phyloP scores from a whole-genome alignment of 345 rosid species.

The Citrus mangshanensis region DNA sequence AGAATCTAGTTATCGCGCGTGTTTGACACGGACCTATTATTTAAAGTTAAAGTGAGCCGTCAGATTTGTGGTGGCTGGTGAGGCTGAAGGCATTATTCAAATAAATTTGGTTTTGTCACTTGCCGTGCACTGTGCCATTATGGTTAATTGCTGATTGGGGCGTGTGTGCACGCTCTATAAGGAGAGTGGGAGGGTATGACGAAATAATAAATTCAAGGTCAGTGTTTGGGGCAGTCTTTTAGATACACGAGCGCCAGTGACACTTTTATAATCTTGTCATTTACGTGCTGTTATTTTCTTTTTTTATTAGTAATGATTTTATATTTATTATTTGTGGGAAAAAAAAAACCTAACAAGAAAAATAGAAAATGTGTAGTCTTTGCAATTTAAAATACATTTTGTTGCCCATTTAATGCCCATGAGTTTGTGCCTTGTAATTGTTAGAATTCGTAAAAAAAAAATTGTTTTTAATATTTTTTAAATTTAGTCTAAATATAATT shows the following conservation, averaged over 20 bases:
- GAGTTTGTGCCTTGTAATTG: no score
- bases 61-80: neutral
- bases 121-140: neutral
- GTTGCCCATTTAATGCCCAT: no score
- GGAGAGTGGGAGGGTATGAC: neutral
- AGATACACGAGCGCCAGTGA: constrained; percentile 20
- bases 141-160: neutral
- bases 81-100: neutral
- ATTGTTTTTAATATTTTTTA: no score
- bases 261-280: constrained; percentile 16
- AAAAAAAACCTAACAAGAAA: no score
- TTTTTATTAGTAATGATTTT: neutral
- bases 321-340: neutral
- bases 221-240: constrained; percentile 15
- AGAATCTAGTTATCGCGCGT: constrained; percentile 19
- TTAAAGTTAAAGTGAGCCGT: neutral
- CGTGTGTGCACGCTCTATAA: neutral
- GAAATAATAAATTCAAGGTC: constrained; percentile 11
- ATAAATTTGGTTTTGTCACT: neutral
- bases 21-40: neutral
- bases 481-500: no score
- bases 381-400: neutral
- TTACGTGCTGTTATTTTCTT: neutral
- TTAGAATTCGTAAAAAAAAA: no score
- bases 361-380: neutral